Conservation (phyloP, 2,329 filamentous ascomycete genomes). For the Epichloe elymi region DNA sequence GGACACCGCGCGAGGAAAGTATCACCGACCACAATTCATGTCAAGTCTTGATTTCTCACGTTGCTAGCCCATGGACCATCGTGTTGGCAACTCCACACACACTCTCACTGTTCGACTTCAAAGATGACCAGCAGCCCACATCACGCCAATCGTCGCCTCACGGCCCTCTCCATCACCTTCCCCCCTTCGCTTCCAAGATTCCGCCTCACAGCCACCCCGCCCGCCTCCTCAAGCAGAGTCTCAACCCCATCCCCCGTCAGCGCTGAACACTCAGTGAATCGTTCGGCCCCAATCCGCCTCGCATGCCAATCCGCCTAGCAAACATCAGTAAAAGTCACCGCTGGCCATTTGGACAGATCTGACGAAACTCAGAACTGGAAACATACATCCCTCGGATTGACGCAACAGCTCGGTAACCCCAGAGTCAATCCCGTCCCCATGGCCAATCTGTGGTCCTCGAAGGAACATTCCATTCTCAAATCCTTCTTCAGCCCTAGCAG, state of each 20-base stretch:
- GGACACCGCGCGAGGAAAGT: no score
- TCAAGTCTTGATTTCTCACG: no score
- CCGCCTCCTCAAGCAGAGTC: constrained; percentile 16
- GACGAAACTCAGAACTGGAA: neutral
- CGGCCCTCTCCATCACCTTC: neutral
- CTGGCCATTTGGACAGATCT: neutral
- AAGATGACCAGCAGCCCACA: neutral
- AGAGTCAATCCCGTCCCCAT: neutral
- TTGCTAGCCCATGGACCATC: neutral
- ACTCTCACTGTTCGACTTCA: no score
- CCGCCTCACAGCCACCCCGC: constrained; percentile 12
- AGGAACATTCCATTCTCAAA: constrained; percentile 8
- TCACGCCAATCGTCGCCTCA: neutral
- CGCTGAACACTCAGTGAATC: constrained; percentile 24
- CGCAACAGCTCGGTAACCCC: constrained; percentile 15
- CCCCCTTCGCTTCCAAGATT: constrained; percentile 3
- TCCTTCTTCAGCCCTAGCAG: constrained; percentile 25
- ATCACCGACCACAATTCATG: no score
- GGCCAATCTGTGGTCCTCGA: constrained; percentile 6
- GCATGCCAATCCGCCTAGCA: constrained; percentile 21
- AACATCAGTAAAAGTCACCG: neutral
- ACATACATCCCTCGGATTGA: constrained; percentile 17
- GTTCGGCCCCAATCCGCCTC: constrained; percentile 14
- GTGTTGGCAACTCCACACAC: neutral
- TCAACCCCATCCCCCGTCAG: constrained; percentile 22